phyloP scores from a whole-genome alignment of 2,329 filamentous ascomycete genomes.

The Colletotrichum liriopes region DNA sequence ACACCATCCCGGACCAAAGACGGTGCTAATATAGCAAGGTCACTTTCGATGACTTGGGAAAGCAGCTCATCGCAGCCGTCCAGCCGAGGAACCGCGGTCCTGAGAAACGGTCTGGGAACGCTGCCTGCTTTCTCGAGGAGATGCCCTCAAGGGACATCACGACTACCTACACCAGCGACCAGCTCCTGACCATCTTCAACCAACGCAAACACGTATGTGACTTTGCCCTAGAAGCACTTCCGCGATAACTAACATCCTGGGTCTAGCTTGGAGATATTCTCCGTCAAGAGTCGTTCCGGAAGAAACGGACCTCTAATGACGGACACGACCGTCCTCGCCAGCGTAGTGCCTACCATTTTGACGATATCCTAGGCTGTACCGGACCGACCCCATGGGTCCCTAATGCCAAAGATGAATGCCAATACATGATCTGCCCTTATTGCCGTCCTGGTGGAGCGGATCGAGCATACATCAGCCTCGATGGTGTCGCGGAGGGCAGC shows the following conservation, averaged over 20 bases:
- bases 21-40: constrained; percentile 46
- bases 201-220: constrained; percentile 65
- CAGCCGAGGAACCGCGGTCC: constrained; percentile 57
- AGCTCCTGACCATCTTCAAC: constrained; percentile 63
- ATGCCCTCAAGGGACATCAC: constrained; percentile 58
- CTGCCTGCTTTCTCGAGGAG: constrained; percentile 62
- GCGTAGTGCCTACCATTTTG: constrained; percentile 14
- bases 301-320: not conserved
- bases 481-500: constrained; percentile 65
- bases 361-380: constrained; percentile 14
- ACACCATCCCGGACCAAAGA: constrained; percentile 37
- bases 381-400: constrained; percentile 57
- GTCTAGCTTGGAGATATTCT: constrained; percentile 32
- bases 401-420: constrained; percentile 60
- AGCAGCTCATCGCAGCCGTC: constrained; percentile 51
- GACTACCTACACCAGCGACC: constrained; percentile 60
- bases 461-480: constrained; percentile 65
- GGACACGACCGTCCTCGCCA: constrained; percentile 9
- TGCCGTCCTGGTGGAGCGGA: constrained; percentile 63
- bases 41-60: constrained; percentile 55
- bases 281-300: constrained; percentile 32
- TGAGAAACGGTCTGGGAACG: constrained; percentile 58
- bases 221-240: not conserved
- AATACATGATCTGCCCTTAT: constrained; percentile 64
- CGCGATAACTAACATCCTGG: not conserved